Percentiles rank a stretch among this genome's conserved stretches.
phyloP scores from a whole-genome alignment of 2,329 filamentous ascomycete species.

The Xylaria sp. region DNA sequence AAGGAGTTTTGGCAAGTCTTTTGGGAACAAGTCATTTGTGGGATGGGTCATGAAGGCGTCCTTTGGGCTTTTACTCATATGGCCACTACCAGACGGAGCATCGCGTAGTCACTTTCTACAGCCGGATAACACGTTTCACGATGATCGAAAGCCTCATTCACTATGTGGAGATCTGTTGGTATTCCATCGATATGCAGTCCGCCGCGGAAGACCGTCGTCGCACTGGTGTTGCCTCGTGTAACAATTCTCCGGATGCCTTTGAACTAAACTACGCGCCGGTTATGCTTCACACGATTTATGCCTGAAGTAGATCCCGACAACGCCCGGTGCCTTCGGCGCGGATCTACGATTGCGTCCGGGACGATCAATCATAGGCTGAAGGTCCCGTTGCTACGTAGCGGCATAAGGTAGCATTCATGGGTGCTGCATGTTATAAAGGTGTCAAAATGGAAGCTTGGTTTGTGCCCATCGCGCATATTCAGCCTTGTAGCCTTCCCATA shows the following conservation, averaged over 20 bases:
- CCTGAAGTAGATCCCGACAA: slow-evolving; percentile 17
- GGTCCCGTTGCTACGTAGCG: slow-evolving; percentile 1
- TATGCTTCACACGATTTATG: slow-evolving; percentile 27
- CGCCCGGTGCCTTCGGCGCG: not conserved
- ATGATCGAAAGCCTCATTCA: slow-evolving; percentile 16
- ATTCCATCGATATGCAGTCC: slow-evolving; percentile 3
- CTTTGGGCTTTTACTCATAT: slow-evolving; percentile 11
- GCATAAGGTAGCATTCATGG: slow-evolving; percentile 5
- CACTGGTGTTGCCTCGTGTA: slow-evolving; percentile 20
- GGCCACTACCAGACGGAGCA: slow-evolving; percentile 3
- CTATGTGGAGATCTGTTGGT: not conserved
- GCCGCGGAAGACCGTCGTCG: slow-evolving; percentile 4
- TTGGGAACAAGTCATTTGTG: slow-evolving; percentile 18
- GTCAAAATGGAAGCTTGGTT: not conserved
- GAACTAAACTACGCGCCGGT: not conserved
- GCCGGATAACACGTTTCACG: slow-evolving; percentile 19
- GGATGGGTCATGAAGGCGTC: slow-evolving; percentile 9
- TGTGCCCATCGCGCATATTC: slow-evolving; percentile 12
- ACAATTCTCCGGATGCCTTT: slow-evolving; percentile 15
- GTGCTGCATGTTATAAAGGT: slow-evolving; percentile 1
- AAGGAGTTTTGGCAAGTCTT: slow-evolving; percentile 39
- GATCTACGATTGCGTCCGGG: slow-evolving; percentile 7
- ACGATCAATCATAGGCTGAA: slow-evolving; percentile 16
- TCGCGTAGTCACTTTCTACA: slow-evolving; percentile 12
- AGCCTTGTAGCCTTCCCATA: slow-evolving; percentile 18